These are phyloP conservation scores for Lactifluus rugatus DNA, from an alignment of 768 basidiomycete species.

Conservation along the genomic window DNA sequence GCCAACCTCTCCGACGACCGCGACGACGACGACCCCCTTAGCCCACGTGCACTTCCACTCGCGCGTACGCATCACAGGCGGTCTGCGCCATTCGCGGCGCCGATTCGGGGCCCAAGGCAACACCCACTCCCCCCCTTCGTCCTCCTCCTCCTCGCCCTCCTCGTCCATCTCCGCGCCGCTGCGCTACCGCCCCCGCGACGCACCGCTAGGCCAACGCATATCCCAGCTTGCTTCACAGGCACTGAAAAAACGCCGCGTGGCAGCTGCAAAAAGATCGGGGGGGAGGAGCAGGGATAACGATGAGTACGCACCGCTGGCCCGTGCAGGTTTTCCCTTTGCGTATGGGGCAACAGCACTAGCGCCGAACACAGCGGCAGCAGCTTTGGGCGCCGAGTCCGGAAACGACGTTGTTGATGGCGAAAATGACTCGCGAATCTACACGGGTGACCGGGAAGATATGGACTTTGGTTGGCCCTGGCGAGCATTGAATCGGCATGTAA, in stretches of 20 bases:
- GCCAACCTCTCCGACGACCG: not conserved
- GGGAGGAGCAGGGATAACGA: not conserved
- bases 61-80: conserved; percentile 69
- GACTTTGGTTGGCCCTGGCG: conserved; percentile 62
- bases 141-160: conserved; percentile 33
- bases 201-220: conserved; percentile 54
- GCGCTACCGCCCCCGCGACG: conserved; percentile 41
- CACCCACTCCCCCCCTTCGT: conserved; percentile 1
- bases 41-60: conserved; percentile 57
- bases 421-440: conserved; percentile 23
- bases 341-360: not conserved
- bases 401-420: conserved; percentile 23
- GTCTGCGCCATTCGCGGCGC: conserved; percentile 42
- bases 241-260: conserved; percentile 14
- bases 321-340: conserved; percentile 1
- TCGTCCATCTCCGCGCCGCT: conserved; percentile 79
- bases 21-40: conserved; percentile 5
- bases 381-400: conserved; percentile 19
- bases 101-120: not conserved
- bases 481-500: conserved; percentile 58
- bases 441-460: conserved; percentile 41
- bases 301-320: conserved; percentile 10
- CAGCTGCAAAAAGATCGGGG: not conserved
- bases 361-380: not conserved
- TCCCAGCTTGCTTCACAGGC: conserved; percentile 24